Evolutionary conservation across 2,329 filamentous ascomycete genomes (phyloP).

Genomic region (Colletotrichum sp.): DNA sequence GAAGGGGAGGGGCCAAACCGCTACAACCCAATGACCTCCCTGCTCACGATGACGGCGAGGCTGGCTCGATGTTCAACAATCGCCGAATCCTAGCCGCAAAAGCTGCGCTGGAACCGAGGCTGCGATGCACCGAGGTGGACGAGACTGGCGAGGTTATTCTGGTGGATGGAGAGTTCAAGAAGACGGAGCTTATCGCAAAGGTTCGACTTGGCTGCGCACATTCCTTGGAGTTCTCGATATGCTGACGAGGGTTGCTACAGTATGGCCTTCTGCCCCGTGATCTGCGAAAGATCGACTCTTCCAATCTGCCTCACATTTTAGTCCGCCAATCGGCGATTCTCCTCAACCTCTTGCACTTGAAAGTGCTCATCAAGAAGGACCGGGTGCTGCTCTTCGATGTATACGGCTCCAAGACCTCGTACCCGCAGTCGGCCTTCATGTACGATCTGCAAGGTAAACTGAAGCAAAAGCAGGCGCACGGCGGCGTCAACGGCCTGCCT

Average conservation of each 20-base stretch:
- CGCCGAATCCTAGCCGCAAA: conserved; percentile 76
- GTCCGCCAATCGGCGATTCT: conserved; percentile 92
- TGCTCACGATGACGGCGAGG: conserved; percentile 61
- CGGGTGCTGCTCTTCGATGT: conserved; percentile 95
- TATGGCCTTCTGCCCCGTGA: conserved; percentile 94
- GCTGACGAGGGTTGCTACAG: conserved; percentile 46
- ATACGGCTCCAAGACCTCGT: conserved; percentile 92
- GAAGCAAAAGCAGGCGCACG: conserved; percentile 71
- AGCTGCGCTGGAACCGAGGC: conserved; percentile 80
- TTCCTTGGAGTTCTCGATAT: background rate
- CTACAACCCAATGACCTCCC: conserved; percentile 65
- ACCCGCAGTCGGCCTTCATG: conserved; percentile 96
- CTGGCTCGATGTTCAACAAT: conserved; percentile 69
- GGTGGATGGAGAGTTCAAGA: conserved; percentile 95
- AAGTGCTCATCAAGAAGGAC: conserved; percentile 93
- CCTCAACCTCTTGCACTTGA: conserved; percentile 94
- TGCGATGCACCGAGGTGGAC: conserved; percentile 95
- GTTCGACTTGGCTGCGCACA: conserved; percentile 46
- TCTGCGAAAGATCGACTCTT: conserved; percentile 96
- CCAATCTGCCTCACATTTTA: conserved; percentile 92
- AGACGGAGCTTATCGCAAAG: conserved; percentile 95
- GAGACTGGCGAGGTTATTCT: conserved; percentile 90
- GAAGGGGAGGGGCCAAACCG: conserved; percentile 41
- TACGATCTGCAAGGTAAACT: conserved; percentile 95
- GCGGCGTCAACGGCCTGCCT: conserved; percentile 71